phyloP scores from a whole-genome alignment of 257 asterid genomes.

The Solanum chmielewskii region DNA sequence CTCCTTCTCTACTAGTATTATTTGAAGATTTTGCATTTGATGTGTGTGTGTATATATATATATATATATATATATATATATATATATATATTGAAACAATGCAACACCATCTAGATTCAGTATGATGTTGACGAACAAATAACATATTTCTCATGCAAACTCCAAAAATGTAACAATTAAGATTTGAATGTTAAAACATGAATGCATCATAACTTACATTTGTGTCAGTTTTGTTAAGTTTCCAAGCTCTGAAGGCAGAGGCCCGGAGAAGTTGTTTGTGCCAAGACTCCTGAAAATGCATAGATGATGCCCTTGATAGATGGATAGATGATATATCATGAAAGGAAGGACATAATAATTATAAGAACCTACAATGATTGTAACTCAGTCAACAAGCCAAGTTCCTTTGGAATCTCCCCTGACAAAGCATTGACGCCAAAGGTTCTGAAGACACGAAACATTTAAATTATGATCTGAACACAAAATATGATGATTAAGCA shows the following conservation, averaged over 20 bases:
- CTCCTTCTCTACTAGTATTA: not conserved
- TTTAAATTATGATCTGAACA: not conserved
- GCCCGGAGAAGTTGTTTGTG: conserved; percentile 69
- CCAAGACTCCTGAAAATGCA: conserved; percentile 27
- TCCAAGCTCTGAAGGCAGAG: conserved; percentile 69
- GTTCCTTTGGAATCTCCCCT: conserved; percentile 61
- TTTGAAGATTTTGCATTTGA: not conserved
- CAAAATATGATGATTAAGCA: not conserved
- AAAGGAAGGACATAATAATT: not conserved
- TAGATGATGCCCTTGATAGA: not conserved
- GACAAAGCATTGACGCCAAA: conserved; percentile 51
- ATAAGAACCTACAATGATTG: conserved; percentile 29
- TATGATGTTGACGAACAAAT: not conserved
- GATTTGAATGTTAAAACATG: not conserved
- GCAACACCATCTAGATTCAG: not conserved
- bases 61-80: too few species aligned
- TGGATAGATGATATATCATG: not conserved
- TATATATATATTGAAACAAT: not conserved
- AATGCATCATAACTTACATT: conserved; percentile 26
- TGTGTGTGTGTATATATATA: not conserved
- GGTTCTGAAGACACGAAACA: conserved; percentile 22
- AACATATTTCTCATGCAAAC: not conserved
- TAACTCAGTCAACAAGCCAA: conserved; percentile 50
- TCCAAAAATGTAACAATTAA: not conserved
- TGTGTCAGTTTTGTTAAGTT: conserved; percentile 34